phyloP scores from a whole-genome alignment of 2,329 filamentous ascomycete genomes.

The Penicillium occitanis region DNA sequence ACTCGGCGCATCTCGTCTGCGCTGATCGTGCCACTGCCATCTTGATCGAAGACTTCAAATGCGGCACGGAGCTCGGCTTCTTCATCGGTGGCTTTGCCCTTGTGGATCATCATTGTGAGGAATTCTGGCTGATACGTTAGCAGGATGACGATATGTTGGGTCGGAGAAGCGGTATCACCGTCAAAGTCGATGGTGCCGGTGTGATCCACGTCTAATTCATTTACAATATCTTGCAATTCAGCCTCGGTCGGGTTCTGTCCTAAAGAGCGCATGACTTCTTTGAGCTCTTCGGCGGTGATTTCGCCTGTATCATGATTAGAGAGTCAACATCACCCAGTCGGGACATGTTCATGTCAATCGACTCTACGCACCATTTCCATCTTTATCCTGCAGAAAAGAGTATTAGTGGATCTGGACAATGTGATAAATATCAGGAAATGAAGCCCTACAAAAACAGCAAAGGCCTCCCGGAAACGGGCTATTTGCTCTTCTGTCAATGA shows the following conservation, averaged over 20 bases:
- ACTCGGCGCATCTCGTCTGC: constrained; percentile 84
- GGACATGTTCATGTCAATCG: no score
- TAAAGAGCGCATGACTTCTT: constrained; percentile 85
- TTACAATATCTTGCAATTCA: constrained; percentile 91
- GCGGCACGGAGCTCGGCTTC: constrained; percentile 88
- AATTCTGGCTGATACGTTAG: constrained; percentile 60
- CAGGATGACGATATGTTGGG: no score
- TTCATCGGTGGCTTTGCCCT: constrained; percentile 91
- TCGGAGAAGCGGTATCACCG: constrained; percentile 10
- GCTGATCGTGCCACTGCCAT: constrained; percentile 90
- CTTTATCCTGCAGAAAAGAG: constrained; percentile 66
- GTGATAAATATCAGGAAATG: constrained; percentile 4
- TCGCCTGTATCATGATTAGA: constrained; percentile 59
- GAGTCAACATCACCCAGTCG: no score
- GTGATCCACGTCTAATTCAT: constrained; percentile 89
- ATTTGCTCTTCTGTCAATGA: constrained; percentile 99
- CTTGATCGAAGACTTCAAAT: constrained; percentile 87
- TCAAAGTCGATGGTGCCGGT: constrained; percentile 88
- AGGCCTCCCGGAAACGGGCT: constrained; percentile 99
- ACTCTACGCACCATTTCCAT: constrained; percentile 75
- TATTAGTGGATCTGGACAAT: not conserved
- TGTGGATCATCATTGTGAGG: constrained; percentile 89
- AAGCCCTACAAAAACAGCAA: constrained; percentile 95
- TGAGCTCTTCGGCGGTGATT: constrained; percentile 88
- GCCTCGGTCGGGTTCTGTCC: constrained; percentile 89